These are phyloP conservation scores for Populus nigra DNA, from an alignment of 345 rosid genomes.

Conservation along the genomic window DNA sequence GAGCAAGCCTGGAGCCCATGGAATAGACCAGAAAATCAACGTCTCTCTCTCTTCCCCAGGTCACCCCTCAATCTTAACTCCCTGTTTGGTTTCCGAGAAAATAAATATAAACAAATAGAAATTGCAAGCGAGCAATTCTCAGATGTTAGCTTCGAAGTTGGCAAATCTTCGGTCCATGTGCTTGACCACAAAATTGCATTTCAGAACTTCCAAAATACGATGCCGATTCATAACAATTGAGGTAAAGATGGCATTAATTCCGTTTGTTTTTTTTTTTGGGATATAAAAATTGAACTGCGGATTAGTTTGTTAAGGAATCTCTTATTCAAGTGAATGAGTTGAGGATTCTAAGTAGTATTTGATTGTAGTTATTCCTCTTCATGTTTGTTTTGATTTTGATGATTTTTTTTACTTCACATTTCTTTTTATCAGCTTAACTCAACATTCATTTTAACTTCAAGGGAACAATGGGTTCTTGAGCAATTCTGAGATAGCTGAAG, in stretches of 20 bases:
- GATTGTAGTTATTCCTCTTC: background rate
- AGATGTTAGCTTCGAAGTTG: slow-evolving; percentile 45
- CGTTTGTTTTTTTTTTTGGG: background rate
- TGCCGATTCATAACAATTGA: slow-evolving; percentile 27
- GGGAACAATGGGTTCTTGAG: slow-evolving; percentile 30
- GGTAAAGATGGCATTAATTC: slow-evolving; percentile 22
- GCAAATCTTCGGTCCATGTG: slow-evolving; percentile 32
- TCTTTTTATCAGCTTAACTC: slow-evolving; percentile 29
- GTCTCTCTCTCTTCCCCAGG: too few species aligned
- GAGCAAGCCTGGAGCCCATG: too few species aligned
- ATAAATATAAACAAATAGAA: background rate
- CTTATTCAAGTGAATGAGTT: slow-evolving; percentile 40
- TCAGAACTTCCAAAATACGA: slow-evolving; percentile 47
- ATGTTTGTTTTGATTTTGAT: background rate
- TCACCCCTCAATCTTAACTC: background rate
- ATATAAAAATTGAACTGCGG: slow-evolving; percentile 9
- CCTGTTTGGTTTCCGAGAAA: slow-evolving; percentile 15
- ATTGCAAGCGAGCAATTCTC: slow-evolving; percentile 46
- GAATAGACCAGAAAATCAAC: too few species aligned
- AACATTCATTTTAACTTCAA: slow-evolving; percentile 33
- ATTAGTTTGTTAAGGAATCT: slow-evolving; percentile 36
- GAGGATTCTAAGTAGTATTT: background rate
- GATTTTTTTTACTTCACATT: background rate
- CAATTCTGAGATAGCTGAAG: slow-evolving; percentile 37
- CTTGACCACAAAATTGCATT: slow-evolving; percentile 52